A percentile compares a stretch with the other conserved stretches of the same genome.
Conservation (phyloP, 2,329 filamentous ascomycete genomes). For the Helicocarpus griseus region DNA sequence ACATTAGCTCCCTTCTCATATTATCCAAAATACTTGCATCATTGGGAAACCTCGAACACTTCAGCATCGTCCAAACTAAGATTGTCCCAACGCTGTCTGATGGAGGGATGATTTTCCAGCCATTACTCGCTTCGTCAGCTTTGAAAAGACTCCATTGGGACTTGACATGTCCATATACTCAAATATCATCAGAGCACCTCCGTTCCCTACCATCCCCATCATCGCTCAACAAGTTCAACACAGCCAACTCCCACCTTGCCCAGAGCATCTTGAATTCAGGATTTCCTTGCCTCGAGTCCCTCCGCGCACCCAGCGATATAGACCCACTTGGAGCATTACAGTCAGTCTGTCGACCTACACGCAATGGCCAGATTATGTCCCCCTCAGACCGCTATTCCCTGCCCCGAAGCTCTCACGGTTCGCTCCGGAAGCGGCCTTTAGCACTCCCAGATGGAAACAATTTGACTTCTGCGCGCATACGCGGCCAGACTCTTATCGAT, state of each 20-base stretch:
- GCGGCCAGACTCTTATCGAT: constrained; percentile 37
- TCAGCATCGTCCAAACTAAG: constrained; percentile 43
- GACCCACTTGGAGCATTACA: constrained; percentile 35
- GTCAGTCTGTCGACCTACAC: constrained; percentile 32
- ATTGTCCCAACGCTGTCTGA: constrained; percentile 37
- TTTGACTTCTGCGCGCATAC: constrained; percentile 34
- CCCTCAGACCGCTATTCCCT: constrained; percentile 32
- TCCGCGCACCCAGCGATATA: constrained; percentile 36
- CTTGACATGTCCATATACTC: constrained; percentile 29
- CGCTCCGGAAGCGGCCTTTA: constrained; percentile 30
- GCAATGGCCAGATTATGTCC: constrained; percentile 29
- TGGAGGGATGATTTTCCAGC: constrained; percentile 36
- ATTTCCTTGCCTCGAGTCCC: constrained; percentile 30
- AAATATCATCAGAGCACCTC: constrained; percentile 27
- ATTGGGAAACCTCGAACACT: constrained; percentile 36
- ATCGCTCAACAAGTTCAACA: constrained; percentile 23
- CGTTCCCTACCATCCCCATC: constrained; percentile 29
- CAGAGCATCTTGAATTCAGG: constrained; percentile 35
- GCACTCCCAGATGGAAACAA: constrained; percentile 35
- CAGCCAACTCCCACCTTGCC: constrained; percentile 34
- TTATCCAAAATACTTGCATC: constrained; percentile 44
- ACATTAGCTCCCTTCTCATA: constrained; percentile 42
- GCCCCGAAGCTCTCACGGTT: constrained; percentile 34
- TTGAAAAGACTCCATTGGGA: constrained; percentile 51
- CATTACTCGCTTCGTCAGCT: constrained; percentile 39